Conservation (phyloP, 1,139 yeast species). For the Arxiozyma heterogenica region DNA sequence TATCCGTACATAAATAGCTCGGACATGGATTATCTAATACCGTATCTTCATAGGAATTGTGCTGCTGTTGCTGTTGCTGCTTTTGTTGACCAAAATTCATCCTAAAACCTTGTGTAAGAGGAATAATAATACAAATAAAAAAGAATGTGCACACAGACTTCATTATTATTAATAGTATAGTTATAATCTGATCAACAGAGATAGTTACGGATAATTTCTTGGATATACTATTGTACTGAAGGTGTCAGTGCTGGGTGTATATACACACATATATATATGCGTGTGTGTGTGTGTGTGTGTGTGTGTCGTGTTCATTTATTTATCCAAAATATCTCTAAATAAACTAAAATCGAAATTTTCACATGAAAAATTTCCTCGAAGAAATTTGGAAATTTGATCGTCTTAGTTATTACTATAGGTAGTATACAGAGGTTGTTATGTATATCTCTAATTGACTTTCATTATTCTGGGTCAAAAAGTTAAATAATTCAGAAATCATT, state of each 20-base stretch:
- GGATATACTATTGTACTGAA: not conserved
- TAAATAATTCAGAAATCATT: too few relatives aligned
- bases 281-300: not conserved
- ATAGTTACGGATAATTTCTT: not conserved
- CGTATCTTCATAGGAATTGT: constrained; percentile 33
- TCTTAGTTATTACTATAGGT: not conserved
- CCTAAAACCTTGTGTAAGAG: not conserved
- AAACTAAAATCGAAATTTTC: not conserved
- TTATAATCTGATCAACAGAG: not conserved
- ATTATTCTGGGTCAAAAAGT: too few relatives aligned
- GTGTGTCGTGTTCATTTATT: not conserved
- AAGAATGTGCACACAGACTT: not conserved
- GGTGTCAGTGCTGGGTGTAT: not conserved
- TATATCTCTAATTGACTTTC: too few relatives aligned
- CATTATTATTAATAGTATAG: not conserved
- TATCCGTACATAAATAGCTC: constrained; percentile 74
- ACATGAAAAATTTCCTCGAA: not conserved
- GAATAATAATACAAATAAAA: not conserved
- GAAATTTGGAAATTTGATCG: not conserved
- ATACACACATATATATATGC: too few relatives aligned
- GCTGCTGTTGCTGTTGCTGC: constrained; percentile 34
- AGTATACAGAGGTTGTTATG: not conserved
- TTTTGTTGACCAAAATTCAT: constrained; percentile 21
- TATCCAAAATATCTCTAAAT: not conserved
- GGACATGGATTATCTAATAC: constrained; percentile 42